These are phyloP conservation scores for Nepenthes alata DNA, from an alignment of 179 eudicot species.

Conservation along the genomic window DNA sequence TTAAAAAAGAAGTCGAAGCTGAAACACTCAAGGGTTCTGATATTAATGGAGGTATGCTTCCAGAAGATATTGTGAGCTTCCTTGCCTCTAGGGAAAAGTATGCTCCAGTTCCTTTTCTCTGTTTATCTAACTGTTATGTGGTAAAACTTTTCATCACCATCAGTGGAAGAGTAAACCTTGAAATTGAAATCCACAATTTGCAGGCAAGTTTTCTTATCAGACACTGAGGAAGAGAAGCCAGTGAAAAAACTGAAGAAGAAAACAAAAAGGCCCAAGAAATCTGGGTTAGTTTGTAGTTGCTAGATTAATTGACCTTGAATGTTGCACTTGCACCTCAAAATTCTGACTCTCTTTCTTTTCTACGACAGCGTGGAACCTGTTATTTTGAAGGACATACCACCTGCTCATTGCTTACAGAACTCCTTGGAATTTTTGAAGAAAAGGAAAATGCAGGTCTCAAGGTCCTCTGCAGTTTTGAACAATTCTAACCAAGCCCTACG, in stretches of 20 bases:
- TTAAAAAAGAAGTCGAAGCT: constrained; percentile 28
- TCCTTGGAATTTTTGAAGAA: constrained; percentile 72
- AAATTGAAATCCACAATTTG: constrained; percentile 3
- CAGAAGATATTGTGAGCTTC: constrained; percentile 55
- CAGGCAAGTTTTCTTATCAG: constrained; percentile 82
- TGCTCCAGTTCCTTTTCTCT: not conserved
- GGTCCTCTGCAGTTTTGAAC: constrained; percentile 69
- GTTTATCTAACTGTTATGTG: not conserved
- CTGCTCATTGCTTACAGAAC: constrained; percentile 54
- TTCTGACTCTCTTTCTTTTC: constrained; percentile 2
- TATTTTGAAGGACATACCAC: constrained; percentile 54
- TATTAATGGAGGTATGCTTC: constrained; percentile 57
- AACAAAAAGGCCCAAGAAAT: constrained; percentile 41
- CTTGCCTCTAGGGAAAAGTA: constrained; percentile 85
- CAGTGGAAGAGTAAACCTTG: no score
- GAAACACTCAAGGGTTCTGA: constrained; percentile 22
- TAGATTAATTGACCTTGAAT: no score
- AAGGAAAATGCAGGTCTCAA: constrained; percentile 48
- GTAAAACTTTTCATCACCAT: not conserved
- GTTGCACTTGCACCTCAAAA: no score
- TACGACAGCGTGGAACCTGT: constrained; percentile 47
- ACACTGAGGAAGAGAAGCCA: constrained; percentile 60
- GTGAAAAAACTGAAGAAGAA: constrained; percentile 29
- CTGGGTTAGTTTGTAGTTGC: constrained; percentile 31
- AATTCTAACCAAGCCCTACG: constrained; percentile 82